phyloP scores from a whole-genome alignment of 768 basidiomycete genomes.

The Lactarius akahatsu region DNA sequence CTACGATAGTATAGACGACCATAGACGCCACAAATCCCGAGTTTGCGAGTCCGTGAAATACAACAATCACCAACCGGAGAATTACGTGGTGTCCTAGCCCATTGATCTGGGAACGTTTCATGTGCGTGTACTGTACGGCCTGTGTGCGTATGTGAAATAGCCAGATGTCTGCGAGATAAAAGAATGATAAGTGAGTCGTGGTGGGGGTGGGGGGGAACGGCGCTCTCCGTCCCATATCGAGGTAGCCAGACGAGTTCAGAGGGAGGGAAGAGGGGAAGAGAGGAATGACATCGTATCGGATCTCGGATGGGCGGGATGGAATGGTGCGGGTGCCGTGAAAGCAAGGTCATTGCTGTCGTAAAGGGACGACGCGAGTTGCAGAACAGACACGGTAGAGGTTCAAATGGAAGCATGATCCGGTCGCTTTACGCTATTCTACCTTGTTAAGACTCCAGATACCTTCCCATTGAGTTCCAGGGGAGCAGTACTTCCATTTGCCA shows the following conservation, averaged over 20 bases:
- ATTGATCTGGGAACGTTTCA: slow-evolving; percentile 10
- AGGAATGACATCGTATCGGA: slow-evolving; percentile 11
- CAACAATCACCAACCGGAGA: slow-evolving; percentile 7
- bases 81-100: slow-evolving; percentile 14
- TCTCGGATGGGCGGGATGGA: slow-evolving; percentile 15
- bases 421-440: slow-evolving; percentile 7
- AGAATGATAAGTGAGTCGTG: slow-evolving; percentile 8
- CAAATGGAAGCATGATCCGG: slow-evolving; percentile 1
- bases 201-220: slow-evolving; percentile 4
- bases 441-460: slow-evolving; percentile 27
- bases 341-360: slow-evolving; percentile 2
- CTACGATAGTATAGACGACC: slow-evolving; percentile 1
- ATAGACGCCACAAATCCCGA: slow-evolving; percentile 20
- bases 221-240: slow-evolving; percentile 9
- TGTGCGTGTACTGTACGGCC: not conserved
- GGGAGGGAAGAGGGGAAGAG: not conserved
- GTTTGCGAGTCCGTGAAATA: slow-evolving; percentile 5
- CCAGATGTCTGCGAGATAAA: slow-evolving; percentile 7
- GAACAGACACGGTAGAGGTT: not conserved
- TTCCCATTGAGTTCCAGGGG: slow-evolving; percentile 23
- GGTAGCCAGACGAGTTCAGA: not conserved
- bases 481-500: slow-evolving; percentile 23
- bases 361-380: not conserved
- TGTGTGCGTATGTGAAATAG: not conserved
- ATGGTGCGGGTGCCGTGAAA: slow-evolving; percentile 9